Evolutionary conservation across 441 rosid species (phyloP), one percentile per base, ranked within the genome.

Genomic region (Syzygium malaccense): DNA sequence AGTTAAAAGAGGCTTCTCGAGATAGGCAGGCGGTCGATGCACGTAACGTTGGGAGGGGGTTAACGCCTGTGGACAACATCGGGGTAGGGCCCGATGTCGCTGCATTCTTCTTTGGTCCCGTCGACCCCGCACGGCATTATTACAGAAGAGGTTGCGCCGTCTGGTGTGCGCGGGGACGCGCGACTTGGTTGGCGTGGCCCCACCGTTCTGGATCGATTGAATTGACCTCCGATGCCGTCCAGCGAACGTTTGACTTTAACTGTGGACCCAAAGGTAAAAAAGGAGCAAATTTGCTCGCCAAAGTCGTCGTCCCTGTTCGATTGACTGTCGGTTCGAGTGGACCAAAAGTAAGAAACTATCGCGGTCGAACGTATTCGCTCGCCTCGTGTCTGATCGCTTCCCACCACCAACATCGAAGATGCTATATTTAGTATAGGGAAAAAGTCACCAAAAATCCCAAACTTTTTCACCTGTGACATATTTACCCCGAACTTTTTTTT

Each of bases 61-160:
- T 18, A 19, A n/a, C 71, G 71, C 14, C 20, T 9, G 19, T 8
- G 33, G 15, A 3, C 10, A 28, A 17, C 71, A 6, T n/a, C 33
- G 1, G 8, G 7, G 49, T 37, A 4, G 28, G 28, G 51, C 14
- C 83, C 48, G 12, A 3, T 5, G 48, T 33, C 80, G 26, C 49
- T 71, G 0, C 5, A 0, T 13, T 14, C 11, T 13, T 1, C 32
- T 30, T 14, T 8, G 48, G 49, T 20, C 49, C 2, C 0, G 2
- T 20, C 80, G 17, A 71, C 4, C 49, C 28, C 80, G 51, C 66
- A 6, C 25, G 28, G 28, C 1, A 3, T 11, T 4, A 3, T 1
- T 1, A 1, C 49, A 3, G 6, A 3, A 14, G 23, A 3, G 41
- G 80, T 37, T 6, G 41, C n/a, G 17, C 4, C 51, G 51, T 6